Percentiles rank a stretch among this genome's conserved stretches.
Conservation (phyloP, 1,139 yeast species). For the Pichia sp. region DNA sequence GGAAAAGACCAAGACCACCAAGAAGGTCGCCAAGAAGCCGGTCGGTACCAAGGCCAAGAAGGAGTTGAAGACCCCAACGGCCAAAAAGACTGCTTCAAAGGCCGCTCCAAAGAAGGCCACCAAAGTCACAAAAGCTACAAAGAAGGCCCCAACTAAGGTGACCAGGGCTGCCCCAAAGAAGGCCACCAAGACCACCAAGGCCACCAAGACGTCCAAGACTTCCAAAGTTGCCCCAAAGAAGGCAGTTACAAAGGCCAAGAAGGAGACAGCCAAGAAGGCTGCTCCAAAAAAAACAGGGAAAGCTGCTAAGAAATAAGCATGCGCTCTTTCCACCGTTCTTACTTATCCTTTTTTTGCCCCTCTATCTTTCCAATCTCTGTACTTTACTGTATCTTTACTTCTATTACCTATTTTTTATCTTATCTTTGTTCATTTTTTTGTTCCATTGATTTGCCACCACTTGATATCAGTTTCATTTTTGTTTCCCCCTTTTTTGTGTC, state of each 20-base stretch:
- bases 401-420: background rate
- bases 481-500: background rate
- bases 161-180: constrained; percentile 21
- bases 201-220: background rate
- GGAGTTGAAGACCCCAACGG: constrained; percentile 7
- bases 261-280: constrained; percentile 3
- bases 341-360: background rate
- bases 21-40: constrained; percentile 25
- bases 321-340: background rate
- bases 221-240: constrained; percentile 13
- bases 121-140: constrained; percentile 11
- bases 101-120: constrained; percentile 24
- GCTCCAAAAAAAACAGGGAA: constrained; percentile 13
- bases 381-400: constrained; percentile 1
- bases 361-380: background rate
- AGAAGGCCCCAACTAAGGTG: constrained; percentile 21
- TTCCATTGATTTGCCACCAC: background rate
- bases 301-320: constrained; percentile 25
- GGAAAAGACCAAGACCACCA: background rate
- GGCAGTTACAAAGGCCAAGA: constrained; percentile 7
- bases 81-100: constrained; percentile 22
- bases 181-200: constrained; percentile 21
- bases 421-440: background rate
- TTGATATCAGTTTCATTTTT: background rate
- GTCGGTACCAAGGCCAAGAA: constrained; percentile 19